Conservation (phyloP, 352 stramenopile species). For the Pythium diclinum region DNA sequence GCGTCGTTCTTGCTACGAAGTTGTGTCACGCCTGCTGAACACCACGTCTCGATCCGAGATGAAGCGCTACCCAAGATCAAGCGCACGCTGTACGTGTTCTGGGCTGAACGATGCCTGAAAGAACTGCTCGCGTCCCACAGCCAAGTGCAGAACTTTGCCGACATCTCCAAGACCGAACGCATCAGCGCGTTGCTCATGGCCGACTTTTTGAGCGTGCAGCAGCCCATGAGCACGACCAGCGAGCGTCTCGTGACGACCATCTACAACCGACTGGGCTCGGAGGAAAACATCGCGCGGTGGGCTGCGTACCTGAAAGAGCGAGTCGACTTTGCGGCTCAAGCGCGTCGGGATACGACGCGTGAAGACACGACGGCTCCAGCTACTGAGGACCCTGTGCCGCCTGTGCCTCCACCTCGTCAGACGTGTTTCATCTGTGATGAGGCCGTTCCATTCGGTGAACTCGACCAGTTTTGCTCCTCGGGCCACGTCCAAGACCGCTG, state of each 20-base stretch:
- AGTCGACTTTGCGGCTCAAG: constrained; percentile 2
- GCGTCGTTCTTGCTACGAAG: constrained; percentile 56
- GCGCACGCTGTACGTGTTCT: constrained; percentile 52
- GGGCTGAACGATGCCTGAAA: constrained; percentile 55
- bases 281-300: constrained; percentile 45
- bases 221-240: constrained; percentile 30
- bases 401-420: constrained; percentile 46
- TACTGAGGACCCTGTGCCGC: constrained; percentile 9
- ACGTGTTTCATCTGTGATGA: constrained; percentile 71
- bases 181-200: constrained; percentile 71
- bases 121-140: constrained; percentile 44
- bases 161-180: constrained; percentile 36
- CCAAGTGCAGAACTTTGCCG: constrained; percentile 57
- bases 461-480: constrained; percentile 54
- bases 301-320: constrained; percentile 35
- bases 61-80: constrained; percentile 37
- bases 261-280: constrained; percentile 55
- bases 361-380: not conserved
- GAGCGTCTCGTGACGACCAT: constrained; percentile 52
- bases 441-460: constrained; percentile 55
- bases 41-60: constrained; percentile 42
- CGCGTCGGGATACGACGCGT: not conserved
- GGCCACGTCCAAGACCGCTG: constrained; percentile 70
- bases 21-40: constrained; percentile 50
- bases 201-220: constrained; percentile 73